Conservation (phyloP, 176 grass and related monocot species). For the Oryza longistaminata region DNA sequence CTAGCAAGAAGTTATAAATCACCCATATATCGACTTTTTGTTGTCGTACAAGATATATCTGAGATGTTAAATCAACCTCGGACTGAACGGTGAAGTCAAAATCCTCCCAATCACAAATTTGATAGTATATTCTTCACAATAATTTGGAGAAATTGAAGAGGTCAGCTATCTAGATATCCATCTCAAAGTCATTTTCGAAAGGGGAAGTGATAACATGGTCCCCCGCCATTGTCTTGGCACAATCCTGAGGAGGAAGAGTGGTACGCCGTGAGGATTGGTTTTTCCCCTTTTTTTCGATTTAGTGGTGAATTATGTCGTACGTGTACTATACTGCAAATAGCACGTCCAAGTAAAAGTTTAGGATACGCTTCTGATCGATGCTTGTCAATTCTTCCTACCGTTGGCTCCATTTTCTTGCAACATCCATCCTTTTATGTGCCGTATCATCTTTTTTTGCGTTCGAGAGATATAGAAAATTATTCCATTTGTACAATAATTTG, state of each 20-base stretch:
- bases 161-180: background rate
- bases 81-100: constrained; percentile 22
- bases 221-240: background rate
- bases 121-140: background rate
- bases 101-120: constrained; percentile 1
- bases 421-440: background rate
- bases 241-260: background rate
- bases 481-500: background rate
- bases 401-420: background rate
- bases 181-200: background rate
- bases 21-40: background rate
- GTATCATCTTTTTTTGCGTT: background rate
- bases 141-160: background rate
- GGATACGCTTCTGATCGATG: background rate
- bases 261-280: background rate
- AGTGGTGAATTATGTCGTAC: background rate
- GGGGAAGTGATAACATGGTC: background rate
- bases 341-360: background rate
- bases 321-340: background rate
- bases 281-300: background rate
- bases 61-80: background rate
- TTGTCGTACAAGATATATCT: background rate
- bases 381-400: background rate
- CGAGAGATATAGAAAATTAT: background rate
- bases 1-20: background rate